Evolutionary conservation across 768 basidiomycete genomes (phyloP).

Genomic region (Termitomyces bulborhizus): DNA sequence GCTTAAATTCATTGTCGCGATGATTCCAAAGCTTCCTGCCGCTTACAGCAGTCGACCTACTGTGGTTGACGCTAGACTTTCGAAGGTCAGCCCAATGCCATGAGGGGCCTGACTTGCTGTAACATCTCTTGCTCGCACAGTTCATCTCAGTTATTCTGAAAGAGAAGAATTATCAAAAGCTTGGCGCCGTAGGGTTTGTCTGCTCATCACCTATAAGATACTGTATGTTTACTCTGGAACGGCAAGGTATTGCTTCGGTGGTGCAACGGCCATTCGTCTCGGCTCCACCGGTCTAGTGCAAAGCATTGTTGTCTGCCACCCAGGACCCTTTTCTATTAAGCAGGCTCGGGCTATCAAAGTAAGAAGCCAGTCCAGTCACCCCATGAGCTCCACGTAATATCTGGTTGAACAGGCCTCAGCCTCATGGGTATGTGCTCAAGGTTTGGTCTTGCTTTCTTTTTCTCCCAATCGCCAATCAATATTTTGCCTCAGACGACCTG

Average conservation of each 20-base stretch:
- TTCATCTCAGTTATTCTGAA: constrained; percentile 27
- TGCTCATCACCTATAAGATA: not conserved
- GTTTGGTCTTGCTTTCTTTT: not conserved
- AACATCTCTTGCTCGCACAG: constrained; percentile 13
- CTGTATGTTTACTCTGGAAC: not conserved
- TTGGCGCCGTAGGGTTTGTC: constrained; percentile 34
- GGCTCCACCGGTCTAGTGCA: constrained; percentile 15
- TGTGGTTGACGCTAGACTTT: constrained; percentile 23
- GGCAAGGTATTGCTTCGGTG: constrained; percentile 20
- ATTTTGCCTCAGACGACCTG: constrained; percentile 13
- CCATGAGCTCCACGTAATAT: not conserved
- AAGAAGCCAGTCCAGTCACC: not conserved
- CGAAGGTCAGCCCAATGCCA: constrained; percentile 8
- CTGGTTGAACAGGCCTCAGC: constrained; percentile 14
- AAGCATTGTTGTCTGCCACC: constrained; percentile 18
- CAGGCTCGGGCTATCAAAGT: constrained; percentile 17
- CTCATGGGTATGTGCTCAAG: constrained; percentile 20
- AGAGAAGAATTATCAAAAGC: constrained; percentile 32
- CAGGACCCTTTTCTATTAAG: constrained; percentile 11
- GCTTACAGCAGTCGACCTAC: constrained; percentile 25
- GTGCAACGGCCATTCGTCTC: constrained; percentile 12
- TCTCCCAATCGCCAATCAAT: not conserved
- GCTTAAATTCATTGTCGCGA: constrained; percentile 21
- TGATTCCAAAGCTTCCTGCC: constrained; percentile 24
- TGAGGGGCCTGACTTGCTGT: not conserved